Evolutionary conservation across 371 early-diverging fungal species (phyloP).

Genomic region (Lichtheimia corymbifera): DNA sequence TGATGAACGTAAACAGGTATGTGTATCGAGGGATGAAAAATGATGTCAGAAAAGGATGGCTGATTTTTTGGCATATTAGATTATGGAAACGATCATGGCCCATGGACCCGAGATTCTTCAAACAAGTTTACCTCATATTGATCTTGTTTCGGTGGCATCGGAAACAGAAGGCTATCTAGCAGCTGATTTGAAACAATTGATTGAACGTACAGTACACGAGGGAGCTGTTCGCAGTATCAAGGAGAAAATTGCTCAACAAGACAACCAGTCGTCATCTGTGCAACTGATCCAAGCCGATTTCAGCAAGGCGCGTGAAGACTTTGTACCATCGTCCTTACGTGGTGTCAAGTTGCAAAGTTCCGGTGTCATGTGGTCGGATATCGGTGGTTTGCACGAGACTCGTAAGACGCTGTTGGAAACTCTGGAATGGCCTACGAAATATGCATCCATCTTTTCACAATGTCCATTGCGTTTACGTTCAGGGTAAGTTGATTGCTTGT

Average conservation of each 20-base stretch:
- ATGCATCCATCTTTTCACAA: conserved; percentile 84
- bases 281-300: conserved; percentile 67
- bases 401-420: conserved; percentile 86
- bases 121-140: conserved; percentile 52
- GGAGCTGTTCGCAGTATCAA: conserved; percentile 72
- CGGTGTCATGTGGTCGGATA: conserved; percentile 84
- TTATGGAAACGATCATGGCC: conserved; percentile 61
- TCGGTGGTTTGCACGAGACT: conserved; percentile 87
- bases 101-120: conserved; percentile 34
- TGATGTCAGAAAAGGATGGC: neutral
- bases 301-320: conserved; percentile 73
- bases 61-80: conserved; percentile 28
- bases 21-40: neutral
- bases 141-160: conserved; percentile 73
- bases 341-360: conserved; percentile 82
- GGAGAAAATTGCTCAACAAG: conserved; percentile 10
- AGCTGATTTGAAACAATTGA: conserved; percentile 77
- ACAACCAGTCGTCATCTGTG: conserved; percentile 8
- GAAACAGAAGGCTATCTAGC: conserved; percentile 91
- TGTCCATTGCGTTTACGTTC: conserved; percentile 88
- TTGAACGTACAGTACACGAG: conserved; percentile 83
- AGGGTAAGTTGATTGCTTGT: no score
- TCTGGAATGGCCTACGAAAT: conserved; percentile 93
- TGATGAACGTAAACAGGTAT: conserved; percentile 64
- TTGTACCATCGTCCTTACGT: conserved; percentile 79